Evolutionary conservation across 176 grass and related monocot species (phyloP), one percentile per base, ranked within the genome.

Genomic region (Avena insularis): DNA sequence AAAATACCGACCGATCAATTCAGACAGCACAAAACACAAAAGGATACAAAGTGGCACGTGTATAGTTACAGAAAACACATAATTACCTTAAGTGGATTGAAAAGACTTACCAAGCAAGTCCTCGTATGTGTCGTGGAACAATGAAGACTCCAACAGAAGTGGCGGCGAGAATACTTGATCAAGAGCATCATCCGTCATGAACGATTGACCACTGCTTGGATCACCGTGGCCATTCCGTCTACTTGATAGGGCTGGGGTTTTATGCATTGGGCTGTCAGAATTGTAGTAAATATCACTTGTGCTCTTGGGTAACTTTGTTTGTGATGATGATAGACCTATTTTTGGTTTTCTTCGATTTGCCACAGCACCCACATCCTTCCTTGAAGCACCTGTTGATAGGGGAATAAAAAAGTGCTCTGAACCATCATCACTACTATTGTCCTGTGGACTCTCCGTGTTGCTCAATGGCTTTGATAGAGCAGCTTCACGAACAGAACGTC

Each of bases 121-220:
- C 73, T 99, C 94, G 0, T 94, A 92, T 16, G 89, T 79, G 83
- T 99, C 97, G 54, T 89, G 91, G 63, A 99, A 96, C 54, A 98
- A 84, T 9, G 92, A 90, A 46, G 94, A 90, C 66, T 99, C 94
- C 83, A 94, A 65, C 78, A 97, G 82, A 65, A 99, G 87, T 48
- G 94, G 94, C 0, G 94, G 97, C 1, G 97, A 97, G 81, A 96
- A 99, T 72, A 93, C 94, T 97, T 99, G 94, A 94, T 99, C 94
- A 77, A 94, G 87, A 82, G 89, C 83, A 90, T 99, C 94, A 67
- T 99, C 92, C 31, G 83, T 86, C n/a, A 87, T 75, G 88, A 94
- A 93, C 38, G 88, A 65, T 35, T 88, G 87, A 92, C 47, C 88
- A 92, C 66, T 78, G 67, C 67, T 77, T 66, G 57, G 50, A 49